phyloP scores from a whole-genome alignment of 257 asterid species.

The Lithospermum erythrorhizon region DNA sequence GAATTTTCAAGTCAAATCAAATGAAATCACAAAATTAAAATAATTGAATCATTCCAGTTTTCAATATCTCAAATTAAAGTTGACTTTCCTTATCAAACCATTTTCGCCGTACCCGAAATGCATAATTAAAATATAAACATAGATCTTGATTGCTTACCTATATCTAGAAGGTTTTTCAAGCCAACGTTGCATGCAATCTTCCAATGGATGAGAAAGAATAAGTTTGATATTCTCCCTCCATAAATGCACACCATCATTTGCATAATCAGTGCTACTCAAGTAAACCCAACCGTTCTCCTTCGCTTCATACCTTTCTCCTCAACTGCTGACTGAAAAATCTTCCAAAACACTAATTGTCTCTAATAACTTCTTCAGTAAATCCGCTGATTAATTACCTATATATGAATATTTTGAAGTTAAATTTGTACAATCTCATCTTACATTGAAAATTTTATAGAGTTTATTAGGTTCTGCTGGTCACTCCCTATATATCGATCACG shows the following conservation, averaged over 20 bases:
- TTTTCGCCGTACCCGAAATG: too few species aligned
- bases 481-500: too few species aligned
- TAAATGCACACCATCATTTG: conserved; percentile 31
- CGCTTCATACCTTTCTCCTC: conserved; percentile 14
- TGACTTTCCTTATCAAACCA: too few species aligned
- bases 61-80: too few species aligned
- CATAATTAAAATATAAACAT: not conserved
- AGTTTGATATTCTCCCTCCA: conserved; percentile 62
- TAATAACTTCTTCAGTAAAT: conserved; percentile 10
- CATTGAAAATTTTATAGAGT: too few species aligned
- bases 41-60: too few species aligned
- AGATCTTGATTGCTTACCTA: conserved; percentile 16
- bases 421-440: too few species aligned
- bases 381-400: conserved; percentile 33
- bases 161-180: conserved; percentile 42
- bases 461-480: too few species aligned
- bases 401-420: too few species aligned
- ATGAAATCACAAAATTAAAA: too few species aligned
- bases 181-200: conserved; percentile 41
- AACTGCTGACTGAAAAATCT: conserved; percentile 21
- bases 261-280: conserved; percentile 19
- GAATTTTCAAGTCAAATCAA: too few species aligned
- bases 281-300: conserved; percentile 17
- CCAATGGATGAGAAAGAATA: conserved; percentile 48
- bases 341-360: conserved; percentile 8